phyloP scores from a whole-genome alignment of 495 filamentous ascomycete genomes.

The Cercophora samala region DNA sequence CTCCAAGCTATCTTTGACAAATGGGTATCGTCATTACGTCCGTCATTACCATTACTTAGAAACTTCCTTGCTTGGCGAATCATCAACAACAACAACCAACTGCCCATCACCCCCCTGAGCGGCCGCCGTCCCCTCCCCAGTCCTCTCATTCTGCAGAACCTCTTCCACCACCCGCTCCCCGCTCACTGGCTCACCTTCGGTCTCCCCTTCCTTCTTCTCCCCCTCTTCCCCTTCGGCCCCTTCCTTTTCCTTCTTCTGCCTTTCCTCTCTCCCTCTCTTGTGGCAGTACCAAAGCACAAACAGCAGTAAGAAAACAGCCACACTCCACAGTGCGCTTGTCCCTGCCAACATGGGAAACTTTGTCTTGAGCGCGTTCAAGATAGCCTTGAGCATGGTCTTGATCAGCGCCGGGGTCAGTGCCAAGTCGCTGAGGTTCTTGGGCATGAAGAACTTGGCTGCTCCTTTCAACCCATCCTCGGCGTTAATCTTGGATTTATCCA shows the following conservation, averaged over 20 bases:
- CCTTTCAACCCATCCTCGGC: conserved; percentile 31
- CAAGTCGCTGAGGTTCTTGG: conserved; percentile 64
- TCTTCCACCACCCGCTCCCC: conserved; percentile 12
- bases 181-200: conserved; percentile 4
- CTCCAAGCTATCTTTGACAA: neutral
- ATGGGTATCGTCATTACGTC: neutral
- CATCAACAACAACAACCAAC: conserved; percentile 1
- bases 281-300: conserved; percentile 97
- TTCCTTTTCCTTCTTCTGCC: conserved; percentile 64
- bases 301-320: conserved; percentile 79
- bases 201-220: conserved; percentile 2
- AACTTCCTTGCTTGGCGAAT: neutral
- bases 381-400: conserved; percentile 74
- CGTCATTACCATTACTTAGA: neutral
- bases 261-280: conserved; percentile 81
- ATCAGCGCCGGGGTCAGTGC: conserved; percentile 82
- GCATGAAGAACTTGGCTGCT: conserved; percentile 38
- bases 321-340: conserved; percentile 80
- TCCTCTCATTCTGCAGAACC: conserved; percentile 2
- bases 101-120: neutral
- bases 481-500: conserved; percentile 33
- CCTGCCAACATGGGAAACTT: conserved; percentile 81
- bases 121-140: neutral
- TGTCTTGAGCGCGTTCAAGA: conserved; percentile 77
- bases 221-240: conserved; percentile 9